A percentile compares a stretch with the other conserved stretches of the same genome.
These are phyloP conservation scores for Fonsecaea nubica DNA, from an alignment of 2,329 filamentous ascomycete species.

Conservation along the genomic window DNA sequence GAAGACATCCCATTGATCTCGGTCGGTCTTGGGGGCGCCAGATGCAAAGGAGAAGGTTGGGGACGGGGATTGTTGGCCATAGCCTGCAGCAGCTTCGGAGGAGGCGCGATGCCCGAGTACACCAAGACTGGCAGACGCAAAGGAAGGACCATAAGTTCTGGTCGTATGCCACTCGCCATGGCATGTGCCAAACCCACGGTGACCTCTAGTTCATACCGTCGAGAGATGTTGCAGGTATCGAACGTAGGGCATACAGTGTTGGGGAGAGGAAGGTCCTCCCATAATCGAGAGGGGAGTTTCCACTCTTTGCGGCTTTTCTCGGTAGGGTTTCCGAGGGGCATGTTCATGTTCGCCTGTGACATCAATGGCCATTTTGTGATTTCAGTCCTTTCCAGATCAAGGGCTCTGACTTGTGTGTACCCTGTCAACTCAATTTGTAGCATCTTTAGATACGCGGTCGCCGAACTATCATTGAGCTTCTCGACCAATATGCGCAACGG, in stretches of 20 bases:
- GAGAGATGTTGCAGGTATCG: slow-evolving; percentile 82
- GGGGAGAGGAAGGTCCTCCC: slow-evolving; percentile 75
- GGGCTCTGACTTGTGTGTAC: slow-evolving; percentile 78
- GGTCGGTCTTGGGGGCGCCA: slow-evolving; percentile 19
- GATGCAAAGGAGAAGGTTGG: slow-evolving; percentile 36
- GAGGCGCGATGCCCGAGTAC: slow-evolving; percentile 86
- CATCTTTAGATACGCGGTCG: slow-evolving; percentile 75
- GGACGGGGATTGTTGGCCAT: slow-evolving; percentile 41
- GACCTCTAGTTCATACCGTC: slow-evolving; percentile 83
- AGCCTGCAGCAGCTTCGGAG: slow-evolving; percentile 71
- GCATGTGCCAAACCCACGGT: slow-evolving; percentile 79
- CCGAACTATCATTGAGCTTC: slow-evolving; percentile 72
- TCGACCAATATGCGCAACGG: slow-evolving; percentile 81
- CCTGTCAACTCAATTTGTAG: slow-evolving; percentile 83
- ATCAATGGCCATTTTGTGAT: slow-evolving; percentile 76
- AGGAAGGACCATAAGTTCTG: slow-evolving; percentile 79
- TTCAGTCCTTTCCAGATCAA: slow-evolving; percentile 75
- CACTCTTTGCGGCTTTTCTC: slow-evolving; percentile 71
- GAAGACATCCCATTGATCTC: slow-evolving; percentile 10
- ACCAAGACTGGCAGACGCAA: slow-evolving; percentile 80
- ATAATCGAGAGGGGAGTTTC: slow-evolving; percentile 69
- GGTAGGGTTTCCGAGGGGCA: slow-evolving; percentile 67
- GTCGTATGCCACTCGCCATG: slow-evolving; percentile 59
- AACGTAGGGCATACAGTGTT: slow-evolving; percentile 89
- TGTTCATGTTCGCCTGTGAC: slow-evolving; percentile 72